Evolutionary conservation across 1,139 yeast genomes (phyloP).

Genomic region (Tardiomyces digboiensis): DNA sequence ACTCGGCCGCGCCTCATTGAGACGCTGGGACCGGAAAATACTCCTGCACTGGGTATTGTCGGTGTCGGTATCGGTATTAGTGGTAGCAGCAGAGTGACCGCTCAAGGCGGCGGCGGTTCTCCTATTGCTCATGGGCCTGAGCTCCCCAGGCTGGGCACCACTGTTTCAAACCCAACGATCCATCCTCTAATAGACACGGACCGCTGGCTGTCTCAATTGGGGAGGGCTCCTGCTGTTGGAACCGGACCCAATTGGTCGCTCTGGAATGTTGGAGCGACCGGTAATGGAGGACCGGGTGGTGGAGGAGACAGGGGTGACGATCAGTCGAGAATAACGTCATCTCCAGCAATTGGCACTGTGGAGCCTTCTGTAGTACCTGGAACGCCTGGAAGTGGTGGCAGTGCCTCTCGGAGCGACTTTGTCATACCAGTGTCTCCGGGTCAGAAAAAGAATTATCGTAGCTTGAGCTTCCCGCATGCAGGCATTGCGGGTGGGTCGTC

Average conservation of each 20-base stretch:
- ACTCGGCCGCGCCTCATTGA: slow-evolving; percentile 15
- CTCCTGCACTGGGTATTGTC: too few species aligned
- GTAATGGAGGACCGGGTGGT: too few species aligned
- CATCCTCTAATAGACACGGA: neutral
- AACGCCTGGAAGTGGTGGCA: neutral
- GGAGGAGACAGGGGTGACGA: too few species aligned
- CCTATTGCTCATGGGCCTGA: neutral
- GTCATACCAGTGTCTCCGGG: slow-evolving; percentile 3
- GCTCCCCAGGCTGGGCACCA: neutral
- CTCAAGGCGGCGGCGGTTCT: neutral
- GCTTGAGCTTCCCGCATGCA: slow-evolving; percentile 14
- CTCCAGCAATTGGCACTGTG: too few species aligned
- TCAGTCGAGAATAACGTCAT: too few species aligned
- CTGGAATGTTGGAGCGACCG: too few species aligned
- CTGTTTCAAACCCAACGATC: neutral
- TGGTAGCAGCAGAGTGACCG: too few species aligned
- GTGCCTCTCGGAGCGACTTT: too few species aligned
- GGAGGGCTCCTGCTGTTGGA: neutral
- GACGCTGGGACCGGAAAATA: neutral
- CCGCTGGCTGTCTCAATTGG: neutral
- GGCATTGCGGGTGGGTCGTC: slow-evolving; percentile 1
- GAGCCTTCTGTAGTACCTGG: too few species aligned
- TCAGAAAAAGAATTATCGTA: slow-evolving; percentile 12
- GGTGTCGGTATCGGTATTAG: too few species aligned
- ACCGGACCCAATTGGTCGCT: neutral